phyloP scores from a whole-genome alignment of 2,329 filamentous ascomycete genomes.

The Botrytis fragariae region DNA sequence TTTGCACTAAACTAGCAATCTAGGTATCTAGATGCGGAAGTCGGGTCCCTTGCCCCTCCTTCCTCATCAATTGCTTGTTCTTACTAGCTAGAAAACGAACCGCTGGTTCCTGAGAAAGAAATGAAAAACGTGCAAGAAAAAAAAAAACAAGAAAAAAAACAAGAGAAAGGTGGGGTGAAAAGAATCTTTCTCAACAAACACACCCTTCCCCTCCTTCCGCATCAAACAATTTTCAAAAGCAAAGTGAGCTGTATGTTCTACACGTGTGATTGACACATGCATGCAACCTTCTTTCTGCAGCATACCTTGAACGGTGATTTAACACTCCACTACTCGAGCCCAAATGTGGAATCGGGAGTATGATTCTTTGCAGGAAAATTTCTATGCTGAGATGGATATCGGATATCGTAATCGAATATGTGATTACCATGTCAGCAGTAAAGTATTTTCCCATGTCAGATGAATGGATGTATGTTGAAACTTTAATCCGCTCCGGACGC shows the following conservation, averaged over 20 bases:
- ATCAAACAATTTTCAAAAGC: neutral
- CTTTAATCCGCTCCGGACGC: neutral
- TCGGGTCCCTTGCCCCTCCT: neutral
- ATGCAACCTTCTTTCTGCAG: neutral
- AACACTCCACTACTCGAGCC: neutral
- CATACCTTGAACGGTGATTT: neutral
- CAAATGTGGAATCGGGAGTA: neutral
- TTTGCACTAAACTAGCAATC: neutral
- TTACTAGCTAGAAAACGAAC: neutral
- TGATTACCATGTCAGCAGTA: neutral
- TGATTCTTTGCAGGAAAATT: neutral
- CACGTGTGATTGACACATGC: neutral
- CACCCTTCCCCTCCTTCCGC: too few species aligned
- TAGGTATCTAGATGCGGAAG: neutral
- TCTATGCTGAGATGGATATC: neutral
- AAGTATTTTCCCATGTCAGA: neutral
- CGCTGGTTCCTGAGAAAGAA: neutral
- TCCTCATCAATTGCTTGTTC: neutral
- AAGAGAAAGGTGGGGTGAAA: neutral
- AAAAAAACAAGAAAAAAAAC: neutral
- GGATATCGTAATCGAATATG: neutral
- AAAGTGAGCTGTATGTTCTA: neutral
- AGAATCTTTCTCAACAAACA: neutral
- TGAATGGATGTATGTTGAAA: neutral
- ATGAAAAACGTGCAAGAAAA: neutral